Evolutionary conservation across 805 yeast genomes (phyloP), one percentile per base, ranked within the genome.

Genomic region (Spathaspora passalidarum): DNA sequence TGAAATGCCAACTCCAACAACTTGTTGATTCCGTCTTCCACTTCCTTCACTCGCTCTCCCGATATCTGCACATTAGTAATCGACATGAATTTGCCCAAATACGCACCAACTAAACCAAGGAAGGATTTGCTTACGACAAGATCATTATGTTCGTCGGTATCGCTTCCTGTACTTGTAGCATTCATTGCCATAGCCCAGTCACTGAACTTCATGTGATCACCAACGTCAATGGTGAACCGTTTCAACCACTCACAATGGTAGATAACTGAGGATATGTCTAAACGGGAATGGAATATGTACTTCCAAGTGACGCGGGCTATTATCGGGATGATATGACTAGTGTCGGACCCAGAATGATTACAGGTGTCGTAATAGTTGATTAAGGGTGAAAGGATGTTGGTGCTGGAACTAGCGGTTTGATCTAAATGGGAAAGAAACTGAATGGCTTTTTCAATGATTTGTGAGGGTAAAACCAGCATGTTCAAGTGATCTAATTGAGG

Each of bases 241-340:
- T 7, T 29, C 8, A 29, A 29, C 34, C 34, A 29, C 14, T 29
- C 34, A 2, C 17, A 3, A n/a, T 29, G 16, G 16, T 6, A 29
- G 14, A 29, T 29, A 29, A 29, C 34, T 17, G 21, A 5, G 25
- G 8, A 20, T 23, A 19, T 5, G 16, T 39, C 42, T 29, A 39
- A 39, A 9, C 22, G 13, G 3, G 42, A 34, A 25, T 39, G 42
- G 13, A 39, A 39, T 5, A 39, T n/a, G 20, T 39, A 39, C 8
- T 16, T 16, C 42, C 42, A 39, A 18, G 32, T 22, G 5, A 23
- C 8, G 14, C 25, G 22, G 4, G 34, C 32, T 18, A 39, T n/a
- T 16, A 39, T 22, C 16, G 34, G 32, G 11, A 25, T 39, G 20
- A 25, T 17, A 13, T 25, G 7, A 13, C 19, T 9, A 9, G 9